Conservation (phyloP, 2,329 filamentous ascomycete species). For the Emmonsiellopsis sp. region DNA sequence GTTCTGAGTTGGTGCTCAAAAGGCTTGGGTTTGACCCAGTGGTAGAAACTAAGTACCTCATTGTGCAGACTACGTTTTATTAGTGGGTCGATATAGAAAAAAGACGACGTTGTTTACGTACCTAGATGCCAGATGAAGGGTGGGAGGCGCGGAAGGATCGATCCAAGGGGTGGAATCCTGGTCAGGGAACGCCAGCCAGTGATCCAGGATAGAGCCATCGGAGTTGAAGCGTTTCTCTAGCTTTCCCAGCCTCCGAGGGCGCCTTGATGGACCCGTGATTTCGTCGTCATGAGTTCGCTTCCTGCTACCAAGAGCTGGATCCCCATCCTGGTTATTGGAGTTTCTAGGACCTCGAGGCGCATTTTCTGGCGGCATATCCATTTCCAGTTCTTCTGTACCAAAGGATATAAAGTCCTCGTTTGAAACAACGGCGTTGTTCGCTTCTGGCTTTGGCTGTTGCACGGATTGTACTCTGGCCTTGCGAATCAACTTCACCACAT, state of each 20-base stretch:
- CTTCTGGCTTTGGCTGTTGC: constrained; percentile 41
- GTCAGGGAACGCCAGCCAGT: constrained; percentile 43
- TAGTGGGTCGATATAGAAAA: background rate
- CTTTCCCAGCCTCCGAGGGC: constrained; percentile 45
- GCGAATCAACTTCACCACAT: constrained; percentile 83
- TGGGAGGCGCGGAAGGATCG: constrained; percentile 15
- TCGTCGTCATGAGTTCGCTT: constrained; percentile 68
- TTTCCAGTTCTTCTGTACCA: constrained; percentile 50
- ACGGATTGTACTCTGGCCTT: constrained; percentile 65
- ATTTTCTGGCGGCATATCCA: constrained; percentile 24
- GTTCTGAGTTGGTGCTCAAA: constrained; percentile 70
- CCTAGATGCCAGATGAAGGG: constrained; percentile 26
- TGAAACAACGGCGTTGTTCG: constrained; percentile 46
- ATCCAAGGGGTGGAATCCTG: constrained; percentile 55
- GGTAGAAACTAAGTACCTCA: constrained; percentile 82
- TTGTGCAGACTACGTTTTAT: constrained; percentile 62
- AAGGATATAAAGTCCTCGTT: constrained; percentile 87
- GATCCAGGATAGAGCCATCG: constrained; percentile 42
- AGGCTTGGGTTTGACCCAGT: constrained; percentile 66
- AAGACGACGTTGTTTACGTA: constrained; percentile 13
- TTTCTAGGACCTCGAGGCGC: constrained; percentile 28
- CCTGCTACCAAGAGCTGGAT: constrained; percentile 50
- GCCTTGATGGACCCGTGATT: constrained; percentile 43
- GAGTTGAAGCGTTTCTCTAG: constrained; percentile 42
- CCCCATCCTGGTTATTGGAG: constrained; percentile 20